Percentiles rank a stretch among this genome's conserved stretches.
Evolutionary conservation across 73 alveolate species (phyloP).

Genomic region (Paramecium tetraurelia): DNA sequence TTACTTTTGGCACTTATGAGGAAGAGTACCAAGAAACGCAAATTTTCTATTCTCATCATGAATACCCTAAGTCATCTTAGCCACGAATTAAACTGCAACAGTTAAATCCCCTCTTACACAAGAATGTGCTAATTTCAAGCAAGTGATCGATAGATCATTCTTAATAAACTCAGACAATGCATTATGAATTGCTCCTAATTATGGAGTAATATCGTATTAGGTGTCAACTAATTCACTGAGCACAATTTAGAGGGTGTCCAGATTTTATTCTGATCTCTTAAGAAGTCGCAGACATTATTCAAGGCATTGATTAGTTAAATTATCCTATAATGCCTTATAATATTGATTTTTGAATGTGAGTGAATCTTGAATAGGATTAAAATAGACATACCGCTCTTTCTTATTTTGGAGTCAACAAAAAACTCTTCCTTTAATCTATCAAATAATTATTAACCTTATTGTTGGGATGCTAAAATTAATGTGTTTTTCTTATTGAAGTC

Average conservation of each 20-base stretch:
- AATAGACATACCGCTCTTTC: background rate
- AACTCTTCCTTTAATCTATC: background rate
- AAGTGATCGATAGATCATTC: background rate
- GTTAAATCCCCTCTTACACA: background rate
- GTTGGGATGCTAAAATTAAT: background rate
- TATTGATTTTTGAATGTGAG: background rate
- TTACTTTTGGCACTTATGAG: background rate
- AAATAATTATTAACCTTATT: background rate
- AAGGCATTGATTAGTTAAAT: background rate
- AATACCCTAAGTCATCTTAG: background rate
- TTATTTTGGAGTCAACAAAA: background rate
- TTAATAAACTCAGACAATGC: background rate
- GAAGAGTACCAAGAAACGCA: background rate
- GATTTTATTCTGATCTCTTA: slow-evolving; percentile 14
- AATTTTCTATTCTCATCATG: background rate
- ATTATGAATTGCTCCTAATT: background rate
- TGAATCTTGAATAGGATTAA: background rate
- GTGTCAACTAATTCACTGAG: background rate
- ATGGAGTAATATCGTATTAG: background rate
- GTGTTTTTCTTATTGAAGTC: background rate
- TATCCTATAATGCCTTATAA: background rate
- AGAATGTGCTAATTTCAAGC: background rate
- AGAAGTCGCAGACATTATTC: background rate
- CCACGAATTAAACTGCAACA: background rate
- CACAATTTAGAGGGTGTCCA: background rate